Evolutionary conservation across 2,329 filamentous ascomycete genomes (phyloP), one percentile per base, ranked within the genome.

Genomic region (Fusarium sarcochroum): DNA sequence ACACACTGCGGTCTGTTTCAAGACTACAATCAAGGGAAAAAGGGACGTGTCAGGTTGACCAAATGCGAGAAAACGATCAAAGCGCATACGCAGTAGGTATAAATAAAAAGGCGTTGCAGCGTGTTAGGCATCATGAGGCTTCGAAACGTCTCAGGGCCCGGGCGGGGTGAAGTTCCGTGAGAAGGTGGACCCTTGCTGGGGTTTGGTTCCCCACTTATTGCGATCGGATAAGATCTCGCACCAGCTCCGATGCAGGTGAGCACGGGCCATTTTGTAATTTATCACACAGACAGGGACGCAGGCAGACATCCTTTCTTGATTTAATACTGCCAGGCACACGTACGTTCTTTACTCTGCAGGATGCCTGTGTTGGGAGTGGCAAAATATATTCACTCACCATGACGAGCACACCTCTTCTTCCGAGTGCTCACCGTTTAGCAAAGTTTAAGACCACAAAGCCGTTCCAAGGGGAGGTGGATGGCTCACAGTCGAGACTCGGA

Each of bases 141-240:
- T 48, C 45, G n/a, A 34, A 46, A 45, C 34, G 47, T 57, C 57
- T 51, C 50, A 66, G 27, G 27, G 27, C 27, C 27, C 10, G 27
- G 27, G 27, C 27, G 27, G 50, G 57, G 37, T 48, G 41, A 60
- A 55, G 57, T 30, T 44, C 38, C 27, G 50, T 45, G 50, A 44
- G 30, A 55, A 46, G 37, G 44, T 55, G 57, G 44, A 21, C 27
- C 42, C 34, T 30, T n/a, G 47, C 42, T 47, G 49, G 59, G 61
- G 47, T 60, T 21, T 34, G n/a, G 15, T 40, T 63, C 49, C 32
- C 69, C 63, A 65, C 60, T 38, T 34, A 46, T 42, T 35, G 40
- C 48, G 65, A 72, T 73, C 70, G 70, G 48, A 45, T 44, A 64
- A 60, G 70, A 73, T 73, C 70, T 73, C 34, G 51, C 60, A 50